Percentiles rank a stretch among this genome's conserved stretches.
Conservation (phyloP, 2,329 filamentous ascomycete genomes). For the Pseudogymnoascus sp. region DNA sequence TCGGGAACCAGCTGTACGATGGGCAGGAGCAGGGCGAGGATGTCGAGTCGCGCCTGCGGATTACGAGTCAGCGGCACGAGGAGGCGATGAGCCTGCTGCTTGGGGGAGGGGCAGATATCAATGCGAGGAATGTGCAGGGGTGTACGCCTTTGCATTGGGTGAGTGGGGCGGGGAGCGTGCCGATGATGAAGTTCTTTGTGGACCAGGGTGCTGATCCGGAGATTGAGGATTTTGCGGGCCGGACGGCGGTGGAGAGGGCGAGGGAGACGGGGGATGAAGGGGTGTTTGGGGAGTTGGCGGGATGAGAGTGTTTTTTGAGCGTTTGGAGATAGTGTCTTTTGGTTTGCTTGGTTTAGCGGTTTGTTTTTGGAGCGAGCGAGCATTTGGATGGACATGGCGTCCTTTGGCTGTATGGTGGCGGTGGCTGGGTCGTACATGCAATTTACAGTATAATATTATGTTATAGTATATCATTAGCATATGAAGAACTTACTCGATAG, state of each 20-base stretch:
- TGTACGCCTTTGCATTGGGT: neutral
- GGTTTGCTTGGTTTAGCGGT: neutral
- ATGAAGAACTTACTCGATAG: neutral
- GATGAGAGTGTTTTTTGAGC: neutral
- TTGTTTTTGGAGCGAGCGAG: neutral
- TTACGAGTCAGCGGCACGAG: neutral
- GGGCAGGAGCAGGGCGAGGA: neutral
- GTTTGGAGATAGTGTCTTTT: neutral
- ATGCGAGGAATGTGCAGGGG: neutral
- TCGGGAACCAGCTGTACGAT: neutral
- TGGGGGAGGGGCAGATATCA: neutral
- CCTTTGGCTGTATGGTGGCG: neutral
- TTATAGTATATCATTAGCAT: neutral
- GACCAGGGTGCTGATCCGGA: neutral
- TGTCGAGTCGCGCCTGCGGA: neutral
- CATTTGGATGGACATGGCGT: neutral
- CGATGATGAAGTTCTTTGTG: constrained; percentile 1
- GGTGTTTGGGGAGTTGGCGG: neutral
- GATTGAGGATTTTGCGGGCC: neutral
- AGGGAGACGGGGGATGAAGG: neutral
- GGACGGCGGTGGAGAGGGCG: neutral
- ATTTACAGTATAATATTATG: neutral
- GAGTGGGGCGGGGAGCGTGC: neutral
- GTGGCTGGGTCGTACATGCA: neutral
- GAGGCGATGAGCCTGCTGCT: neutral